Evolutionary conservation across 208 protist species (phyloP).

Genomic region (Trypanosoma scelopori): DNA sequence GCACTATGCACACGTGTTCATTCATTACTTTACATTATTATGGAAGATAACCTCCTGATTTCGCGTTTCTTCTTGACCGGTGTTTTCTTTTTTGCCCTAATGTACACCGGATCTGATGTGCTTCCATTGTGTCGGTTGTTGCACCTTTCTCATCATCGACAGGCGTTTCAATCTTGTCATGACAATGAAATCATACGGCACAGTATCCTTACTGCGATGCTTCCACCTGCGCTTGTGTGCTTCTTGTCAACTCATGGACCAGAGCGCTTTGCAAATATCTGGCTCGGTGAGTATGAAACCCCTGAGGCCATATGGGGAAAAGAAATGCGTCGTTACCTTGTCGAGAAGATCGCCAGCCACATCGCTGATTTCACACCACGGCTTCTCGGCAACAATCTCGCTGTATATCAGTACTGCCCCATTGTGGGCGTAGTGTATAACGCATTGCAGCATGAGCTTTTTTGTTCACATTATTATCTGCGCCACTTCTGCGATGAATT

Average conservation of each 20-base stretch:
- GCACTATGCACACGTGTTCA: slow-evolving; percentile 79
- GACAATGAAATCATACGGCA: slow-evolving; percentile 56
- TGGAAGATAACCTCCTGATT: slow-evolving; percentile 88
- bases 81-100: slow-evolving; percentile 93
- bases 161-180: slow-evolving; percentile 69
- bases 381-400: slow-evolving; percentile 84
- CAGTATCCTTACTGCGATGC: slow-evolving; percentile 83
- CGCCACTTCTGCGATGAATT: slow-evolving; percentile 91
- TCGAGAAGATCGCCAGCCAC: slow-evolving; percentile 91
- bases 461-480: slow-evolving; percentile 95
- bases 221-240: slow-evolving; percentile 94
- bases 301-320: slow-evolving; percentile 95
- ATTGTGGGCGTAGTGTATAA: slow-evolving; percentile 89
- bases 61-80: slow-evolving; percentile 91
- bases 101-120: slow-evolving; percentile 94
- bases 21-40: slow-evolving; percentile 76
- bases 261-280: slow-evolving; percentile 90
- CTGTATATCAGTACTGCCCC: slow-evolving; percentile 93
- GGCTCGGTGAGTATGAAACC: slow-evolving; percentile 94
- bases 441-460: slow-evolving; percentile 89
- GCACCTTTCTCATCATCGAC: slow-evolving; percentile 78
- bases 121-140: slow-evolving; percentile 87
- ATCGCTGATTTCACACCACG: slow-evolving; percentile 92
- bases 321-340: slow-evolving; percentile 90
- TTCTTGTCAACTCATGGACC: slow-evolving; percentile 90